A percentile compares a stretch with the other conserved stretches of the same genome.
phyloP scores from a whole-genome alignment of 2,329 filamentous ascomycete species.

The Cryphonectria parasitica region DNA sequence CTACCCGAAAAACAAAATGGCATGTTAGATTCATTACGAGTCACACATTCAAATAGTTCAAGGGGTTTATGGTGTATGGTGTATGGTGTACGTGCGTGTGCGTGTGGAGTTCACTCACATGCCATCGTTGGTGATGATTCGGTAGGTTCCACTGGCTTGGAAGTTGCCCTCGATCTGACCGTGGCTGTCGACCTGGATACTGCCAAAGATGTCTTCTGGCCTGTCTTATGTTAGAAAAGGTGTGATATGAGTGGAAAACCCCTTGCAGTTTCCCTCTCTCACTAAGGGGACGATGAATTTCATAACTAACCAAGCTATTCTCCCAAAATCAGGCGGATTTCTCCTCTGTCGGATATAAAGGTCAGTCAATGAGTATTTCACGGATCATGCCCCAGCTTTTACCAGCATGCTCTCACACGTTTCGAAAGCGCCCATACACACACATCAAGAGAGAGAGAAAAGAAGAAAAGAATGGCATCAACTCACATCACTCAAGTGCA shows the following conservation, averaged over 20 bases:
- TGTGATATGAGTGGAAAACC: neutral
- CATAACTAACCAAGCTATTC: slow-evolving; percentile 60
- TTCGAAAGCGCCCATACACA: no score
- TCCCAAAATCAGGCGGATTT: slow-evolving; percentile 68
- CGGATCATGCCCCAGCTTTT: neutral
- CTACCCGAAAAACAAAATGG: neutral
- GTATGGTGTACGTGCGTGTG: neutral
- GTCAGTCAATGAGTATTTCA: neutral
- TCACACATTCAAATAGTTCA: neutral
- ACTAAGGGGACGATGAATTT: neutral
- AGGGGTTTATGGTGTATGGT: no score
- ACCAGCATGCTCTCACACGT: neutral
- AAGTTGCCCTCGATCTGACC: slow-evolving; percentile 63
- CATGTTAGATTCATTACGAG: neutral
- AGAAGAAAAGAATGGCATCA: neutral
- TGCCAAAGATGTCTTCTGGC: slow-evolving; percentile 72
- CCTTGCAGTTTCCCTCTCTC: neutral
- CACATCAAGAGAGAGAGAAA: no score
- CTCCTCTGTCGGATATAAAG: slow-evolving; percentile 41
- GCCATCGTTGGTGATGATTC: slow-evolving; percentile 30
- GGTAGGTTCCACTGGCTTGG: slow-evolving; percentile 59
- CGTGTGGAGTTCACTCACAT: slow-evolving; percentile 24
- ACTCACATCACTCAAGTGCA: slow-evolving; percentile 64
- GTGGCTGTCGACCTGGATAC: slow-evolving; percentile 63
- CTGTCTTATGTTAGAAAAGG: slow-evolving; percentile 24